Evolutionary conservation across 257 asterid genomes (phyloP), one percentile per base, ranked within the genome.

Genomic region (Salvia miltiorrhiza): DNA sequence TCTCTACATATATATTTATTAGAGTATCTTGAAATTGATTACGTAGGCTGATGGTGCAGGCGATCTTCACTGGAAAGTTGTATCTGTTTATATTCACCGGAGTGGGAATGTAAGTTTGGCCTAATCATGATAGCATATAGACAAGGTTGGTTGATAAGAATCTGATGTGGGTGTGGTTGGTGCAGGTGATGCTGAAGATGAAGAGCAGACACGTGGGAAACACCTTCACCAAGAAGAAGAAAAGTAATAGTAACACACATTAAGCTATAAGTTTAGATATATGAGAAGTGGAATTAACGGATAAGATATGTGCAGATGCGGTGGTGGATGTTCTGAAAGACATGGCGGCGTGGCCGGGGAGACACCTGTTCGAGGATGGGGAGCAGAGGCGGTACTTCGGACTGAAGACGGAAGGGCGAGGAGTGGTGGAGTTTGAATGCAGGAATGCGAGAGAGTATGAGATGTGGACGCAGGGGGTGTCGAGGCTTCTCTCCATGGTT

Each of bases 1-100:
- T n/a, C n/a, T n/a, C n/a, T n/a, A n/a, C n/a, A n/a, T n/a, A n/a
- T n/a, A n/a, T n/a, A n/a, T n/a, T n/a, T n/a, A n/a, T n/a, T n/a
- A n/a, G n/a, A n/a, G n/a, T n/a, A n/a, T n/a, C n/a, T n/a, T n/a
- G n/a, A n/a, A n/a, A n/a, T n/a, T n/a, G n/a, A n/a, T n/a, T n/a
- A n/a, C n/a, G n/a, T n/a, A n/a, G n/a, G n/a, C n/a, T n/a, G n/a
- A n/a, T n/a, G 21, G 5, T 68, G 63, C 85, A 91, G 97, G 98
- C 47, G 98, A 91, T 77, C 98, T 94, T 63, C 99, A 94, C 69
- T 91, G 98, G 99, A 94, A 94, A 73, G 75, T 94, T n/a, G 95
- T 91, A n/a, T 94, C 98, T 21, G 97, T 91, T 13, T 91, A 94
- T 35, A 76, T 94, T 56, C 97, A 91, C 72, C 84, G 95, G 23